A percentile compares a stretch with the other conserved stretches of the same genome.
Conservation (phyloP, 2,329 filamentous ascomycete species). For the Pestalotiopsis fici region DNA sequence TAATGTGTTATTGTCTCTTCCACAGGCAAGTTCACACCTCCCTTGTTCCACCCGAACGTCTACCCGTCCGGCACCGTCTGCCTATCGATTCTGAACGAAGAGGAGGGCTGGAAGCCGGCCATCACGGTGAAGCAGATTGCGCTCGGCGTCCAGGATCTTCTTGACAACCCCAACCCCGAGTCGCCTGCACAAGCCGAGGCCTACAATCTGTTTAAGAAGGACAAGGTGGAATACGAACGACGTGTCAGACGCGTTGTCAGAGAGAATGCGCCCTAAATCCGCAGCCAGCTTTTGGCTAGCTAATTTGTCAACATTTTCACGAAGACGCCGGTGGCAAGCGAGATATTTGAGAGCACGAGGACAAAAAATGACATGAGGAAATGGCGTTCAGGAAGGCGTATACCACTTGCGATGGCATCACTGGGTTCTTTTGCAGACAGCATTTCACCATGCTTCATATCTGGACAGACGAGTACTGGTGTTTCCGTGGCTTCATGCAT, state of each 20-base stretch:
- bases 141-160: slow-evolving; percentile 90
- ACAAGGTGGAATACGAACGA: slow-evolving; percentile 54
- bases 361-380: neutral
- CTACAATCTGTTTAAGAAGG: slow-evolving; percentile 12
- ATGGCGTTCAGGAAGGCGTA: slow-evolving; percentile 13
- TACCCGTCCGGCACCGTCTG: slow-evolving; percentile 98
- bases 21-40: slow-evolving; percentile 91
- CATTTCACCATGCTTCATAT: neutral
- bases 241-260: slow-evolving; percentile 84
- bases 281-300: neutral
- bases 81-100: slow-evolving; percentile 95
- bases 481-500: slow-evolving; percentile 9
- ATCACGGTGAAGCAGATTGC: slow-evolving; percentile 99
- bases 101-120: slow-evolving; percentile 97
- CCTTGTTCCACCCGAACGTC: slow-evolving; percentile 97
- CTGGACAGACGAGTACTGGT: slow-evolving; percentile 12
- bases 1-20: slow-evolving; percentile 1
- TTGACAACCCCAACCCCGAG: slow-evolving; percentile 96
- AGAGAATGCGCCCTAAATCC: slow-evolving; percentile 68
- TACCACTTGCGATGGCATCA: slow-evolving; percentile 14
- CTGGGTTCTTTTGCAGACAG: slow-evolving; percentile 8
- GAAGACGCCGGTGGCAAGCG: slow-evolving; percentile 34
- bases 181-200: slow-evolving; percentile 96
- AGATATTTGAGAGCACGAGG: neutral
- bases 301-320: slow-evolving; percentile 34